Percentiles rank a stretch among this genome's conserved stretches.
These are phyloP conservation scores for Malus sylvestris DNA, from an alignment of 306 rosid species.

Conservation along the genomic window DNA sequence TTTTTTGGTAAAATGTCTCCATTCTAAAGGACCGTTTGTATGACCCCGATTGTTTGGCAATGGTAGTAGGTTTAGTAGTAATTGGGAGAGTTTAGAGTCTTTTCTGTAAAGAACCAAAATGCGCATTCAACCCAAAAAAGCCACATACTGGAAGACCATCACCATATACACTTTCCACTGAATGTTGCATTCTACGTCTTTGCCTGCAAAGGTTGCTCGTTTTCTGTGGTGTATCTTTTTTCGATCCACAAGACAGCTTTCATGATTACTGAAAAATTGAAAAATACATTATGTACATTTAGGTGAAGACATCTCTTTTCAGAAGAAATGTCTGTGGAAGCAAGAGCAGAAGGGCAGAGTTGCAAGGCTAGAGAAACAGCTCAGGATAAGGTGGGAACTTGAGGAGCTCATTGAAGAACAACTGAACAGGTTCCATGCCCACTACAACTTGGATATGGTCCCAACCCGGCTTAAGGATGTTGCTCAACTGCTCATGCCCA, in stretches of 20 bases:
- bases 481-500: conserved; percentile 34
- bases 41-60: not conserved
- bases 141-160: not conserved
- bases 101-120: not conserved
- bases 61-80: not conserved
- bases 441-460: conserved; percentile 30
- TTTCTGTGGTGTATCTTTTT: not conserved
- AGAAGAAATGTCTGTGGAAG: conserved; percentile 32
- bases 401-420: conserved; percentile 44
- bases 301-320: conserved; percentile 26
- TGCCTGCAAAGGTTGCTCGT: not conserved
- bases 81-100: not conserved
- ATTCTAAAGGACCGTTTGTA: not conserved
- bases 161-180: not conserved
- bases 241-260: not conserved
- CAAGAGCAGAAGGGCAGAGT: conserved; percentile 33
- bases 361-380: conserved; percentile 37
- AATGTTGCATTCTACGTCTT: not conserved
- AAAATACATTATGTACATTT: not conserved
- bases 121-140: not conserved
- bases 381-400: conserved; percentile 32
- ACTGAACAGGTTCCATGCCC: conserved; percentile 27
- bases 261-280: not conserved
- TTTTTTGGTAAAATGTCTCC: not conserved
- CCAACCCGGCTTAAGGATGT: conserved; percentile 30